Percentiles rank a stretch among this genome's conserved stretches.
Conservation (phyloP, 2,329 filamentous ascomycete genomes). For the Calonectria pauciramosa region DNA sequence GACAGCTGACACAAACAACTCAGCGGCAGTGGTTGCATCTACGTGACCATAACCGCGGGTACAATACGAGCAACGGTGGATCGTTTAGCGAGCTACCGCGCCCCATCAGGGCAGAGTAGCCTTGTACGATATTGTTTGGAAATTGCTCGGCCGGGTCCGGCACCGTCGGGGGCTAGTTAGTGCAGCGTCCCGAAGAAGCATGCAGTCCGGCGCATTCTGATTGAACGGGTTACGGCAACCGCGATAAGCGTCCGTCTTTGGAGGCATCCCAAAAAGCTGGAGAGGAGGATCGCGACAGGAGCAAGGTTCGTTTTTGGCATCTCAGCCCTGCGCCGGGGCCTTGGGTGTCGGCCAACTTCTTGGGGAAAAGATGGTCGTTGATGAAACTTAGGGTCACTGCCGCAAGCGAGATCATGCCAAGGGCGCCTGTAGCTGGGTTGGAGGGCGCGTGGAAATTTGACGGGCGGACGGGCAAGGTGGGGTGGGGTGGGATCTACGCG, state of each 20-base stretch:
- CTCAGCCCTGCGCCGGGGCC: neutral
- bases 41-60: neutral
- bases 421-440: constrained; percentile 4
- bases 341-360: neutral
- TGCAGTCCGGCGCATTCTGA: neutral
- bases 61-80: neutral
- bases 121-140: neutral
- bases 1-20: neutral
- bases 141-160: constrained; percentile 9
- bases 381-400: constrained; percentile 10
- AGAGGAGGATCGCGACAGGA: no score
- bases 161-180: neutral
- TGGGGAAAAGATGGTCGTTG: constrained; percentile 18
- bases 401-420: constrained; percentile 23
- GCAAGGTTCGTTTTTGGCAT: neutral
- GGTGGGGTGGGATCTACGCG: constrained; percentile 21
- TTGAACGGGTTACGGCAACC: neutral
- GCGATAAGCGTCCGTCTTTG: neutral
- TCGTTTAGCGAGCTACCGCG: neutral
- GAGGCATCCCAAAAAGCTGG: neutral
- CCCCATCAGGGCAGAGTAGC: neutral
- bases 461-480: constrained; percentile 8
- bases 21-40: neutral
- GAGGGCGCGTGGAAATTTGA: constrained; percentile 17
- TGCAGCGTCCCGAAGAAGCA: neutral